phyloP scores from a whole-genome alignment of 1,284 basidiomycete genomes.

The Rhodotorula sp. region DNA sequence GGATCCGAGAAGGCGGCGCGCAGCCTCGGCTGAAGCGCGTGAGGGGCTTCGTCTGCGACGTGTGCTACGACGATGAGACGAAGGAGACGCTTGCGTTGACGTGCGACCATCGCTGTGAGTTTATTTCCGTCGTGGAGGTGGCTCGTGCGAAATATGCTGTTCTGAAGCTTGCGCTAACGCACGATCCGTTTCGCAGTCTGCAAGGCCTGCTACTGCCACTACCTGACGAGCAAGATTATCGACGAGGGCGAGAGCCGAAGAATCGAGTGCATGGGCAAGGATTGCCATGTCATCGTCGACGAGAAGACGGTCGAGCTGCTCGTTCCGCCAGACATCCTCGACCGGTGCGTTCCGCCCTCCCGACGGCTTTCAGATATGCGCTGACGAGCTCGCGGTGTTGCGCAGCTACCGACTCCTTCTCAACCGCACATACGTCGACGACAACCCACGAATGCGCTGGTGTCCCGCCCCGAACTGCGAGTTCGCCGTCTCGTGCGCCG shows the following conservation, averaged over 20 bases:
- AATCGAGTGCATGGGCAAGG: slow-evolving; percentile 90
- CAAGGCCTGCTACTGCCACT: slow-evolving; percentile 80
- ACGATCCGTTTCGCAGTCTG: slow-evolving; percentile 56
- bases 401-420: slow-evolving; percentile 78
- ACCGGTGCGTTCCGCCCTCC: slow-evolving; percentile 9
- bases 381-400: too few species aligned
- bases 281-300: slow-evolving; percentile 71
- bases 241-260: slow-evolving; percentile 79
- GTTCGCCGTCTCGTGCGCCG: slow-evolving; percentile 84
- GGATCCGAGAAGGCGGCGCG: slow-evolving; percentile 51
- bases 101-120: slow-evolving; percentile 67
- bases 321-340: slow-evolving; percentile 49
- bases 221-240: slow-evolving; percentile 78
- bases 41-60: slow-evolving; percentile 74
- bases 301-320: slow-evolving; percentile 54
- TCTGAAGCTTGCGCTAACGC: background rate
- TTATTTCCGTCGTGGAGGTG: too few species aligned
- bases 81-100: slow-evolving; percentile 62
- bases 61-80: slow-evolving; percentile 73
- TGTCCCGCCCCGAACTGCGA: slow-evolving; percentile 69
- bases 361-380: too few species aligned
- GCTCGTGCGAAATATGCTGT: background rate
- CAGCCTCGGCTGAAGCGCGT: slow-evolving; percentile 44
- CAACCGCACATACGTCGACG: slow-evolving; percentile 84
- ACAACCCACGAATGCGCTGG: slow-evolving; percentile 80